These are phyloP conservation scores for Mortierella hygrophila DNA, from an alignment of 192 early-diverging fungal species.

Conservation along the genomic window DNA sequence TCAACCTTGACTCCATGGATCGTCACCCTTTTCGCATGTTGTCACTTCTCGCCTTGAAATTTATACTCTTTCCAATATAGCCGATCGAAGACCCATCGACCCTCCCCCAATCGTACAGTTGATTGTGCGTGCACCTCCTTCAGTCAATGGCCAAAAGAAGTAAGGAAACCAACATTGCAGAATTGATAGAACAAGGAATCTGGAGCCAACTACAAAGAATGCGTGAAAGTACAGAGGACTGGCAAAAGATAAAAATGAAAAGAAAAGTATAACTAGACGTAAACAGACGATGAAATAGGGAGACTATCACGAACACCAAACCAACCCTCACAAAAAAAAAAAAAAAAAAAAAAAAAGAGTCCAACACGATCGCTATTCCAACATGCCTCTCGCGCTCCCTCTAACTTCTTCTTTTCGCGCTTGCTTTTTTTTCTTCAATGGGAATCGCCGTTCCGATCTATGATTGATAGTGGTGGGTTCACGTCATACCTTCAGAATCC, in stretches of 20 bases:
- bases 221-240: background rate
- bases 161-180: background rate
- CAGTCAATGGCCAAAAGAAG: conserved; percentile 22
- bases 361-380: background rate
- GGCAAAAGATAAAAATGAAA: background rate
- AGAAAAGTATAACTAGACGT: background rate
- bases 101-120: conserved; percentile 82
- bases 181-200: background rate
- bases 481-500: conserved; percentile 80
- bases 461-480: conserved; percentile 24
- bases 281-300: background rate
- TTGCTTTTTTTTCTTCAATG: background rate
- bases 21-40: background rate
- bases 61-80: conserved; percentile 36
- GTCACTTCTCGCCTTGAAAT: background rate
- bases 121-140: conserved; percentile 38
- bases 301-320: background rate
- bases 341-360: background rate
- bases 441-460: background rate
- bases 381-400: background rate
- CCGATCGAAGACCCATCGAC: conserved; percentile 84
- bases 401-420: background rate
- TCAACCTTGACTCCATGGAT: no score
- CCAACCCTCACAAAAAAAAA: background rate
- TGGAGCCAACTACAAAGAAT: background rate